These are phyloP conservation scores for Oryza glumipatula DNA, from an alignment of 176 grass and related monocot species.

Conservation along the genomic window DNA sequence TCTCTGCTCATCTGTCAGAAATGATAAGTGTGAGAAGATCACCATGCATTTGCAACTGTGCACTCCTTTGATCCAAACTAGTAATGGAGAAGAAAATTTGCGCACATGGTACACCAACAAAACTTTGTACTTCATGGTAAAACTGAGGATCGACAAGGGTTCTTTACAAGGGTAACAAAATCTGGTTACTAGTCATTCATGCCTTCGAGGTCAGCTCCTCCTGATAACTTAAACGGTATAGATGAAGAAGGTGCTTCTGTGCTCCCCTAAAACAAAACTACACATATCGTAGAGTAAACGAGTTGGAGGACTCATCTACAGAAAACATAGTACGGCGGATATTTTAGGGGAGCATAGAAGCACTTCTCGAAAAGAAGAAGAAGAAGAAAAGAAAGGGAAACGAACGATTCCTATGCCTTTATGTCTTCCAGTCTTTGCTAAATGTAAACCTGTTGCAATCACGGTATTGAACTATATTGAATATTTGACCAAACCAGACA, in stretches of 20 bases:
- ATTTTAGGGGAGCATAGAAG: constrained; percentile 56
- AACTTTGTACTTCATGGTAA: constrained; percentile 37
- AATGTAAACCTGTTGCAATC: constrained; percentile 48
- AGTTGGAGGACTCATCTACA: constrained; percentile 29
- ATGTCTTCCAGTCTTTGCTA: constrained; percentile 38
- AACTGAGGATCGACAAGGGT: constrained; percentile 10
- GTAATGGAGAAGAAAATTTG: background rate
- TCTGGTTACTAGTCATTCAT: constrained; percentile 36
- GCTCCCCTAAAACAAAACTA: constrained; percentile 51
- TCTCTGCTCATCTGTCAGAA: background rate
- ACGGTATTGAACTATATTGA: constrained; percentile 36
- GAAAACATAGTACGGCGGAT: constrained; percentile 6
- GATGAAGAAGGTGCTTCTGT: constrained; percentile 43
- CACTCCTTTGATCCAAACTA: background rate
- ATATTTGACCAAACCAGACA: constrained; percentile 35
- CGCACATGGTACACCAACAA: constrained; percentile 12
- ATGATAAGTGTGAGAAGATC: background rate
- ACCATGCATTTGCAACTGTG: background rate
- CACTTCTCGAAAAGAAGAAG: constrained; percentile 9
- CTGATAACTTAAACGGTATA: constrained; percentile 37
- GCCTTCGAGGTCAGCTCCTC: constrained; percentile 42
- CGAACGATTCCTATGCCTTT: constrained; percentile 40
- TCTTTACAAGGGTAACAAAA: constrained; percentile 41
- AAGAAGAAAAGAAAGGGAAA: background rate
- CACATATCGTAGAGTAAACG: constrained; percentile 33